Evolutionary conservation across 305 asterid species (phyloP).

Genomic region (Petunia hybrid): DNA sequence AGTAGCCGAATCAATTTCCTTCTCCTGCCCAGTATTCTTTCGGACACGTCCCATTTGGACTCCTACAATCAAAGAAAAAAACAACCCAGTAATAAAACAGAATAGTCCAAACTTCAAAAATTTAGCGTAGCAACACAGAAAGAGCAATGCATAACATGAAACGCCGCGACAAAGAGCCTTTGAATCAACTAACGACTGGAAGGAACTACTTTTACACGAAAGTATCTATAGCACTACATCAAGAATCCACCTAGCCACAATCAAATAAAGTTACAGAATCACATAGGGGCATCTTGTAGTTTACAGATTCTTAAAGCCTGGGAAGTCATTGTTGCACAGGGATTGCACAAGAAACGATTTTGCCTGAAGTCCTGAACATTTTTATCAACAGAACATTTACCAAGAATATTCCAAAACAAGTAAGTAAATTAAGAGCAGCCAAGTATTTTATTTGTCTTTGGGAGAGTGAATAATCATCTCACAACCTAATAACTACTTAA

Average conservation of each 20-base stretch:
- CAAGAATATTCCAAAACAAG: not conserved
- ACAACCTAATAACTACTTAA: not conserved
- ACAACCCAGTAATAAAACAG: no score
- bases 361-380: slow-evolving; percentile 5
- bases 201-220: not conserved
- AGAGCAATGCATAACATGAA: no score
- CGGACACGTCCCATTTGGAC: no score
- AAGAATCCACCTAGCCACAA: not conserved
- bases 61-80: no score
- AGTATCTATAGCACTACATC: not conserved
- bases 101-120: no score
- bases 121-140: no score
- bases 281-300: not conserved
- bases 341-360: not conserved
- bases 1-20: no score
- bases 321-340: not conserved
- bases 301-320: not conserved
- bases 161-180: no score
- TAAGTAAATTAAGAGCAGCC: not conserved
- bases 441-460: not conserved
- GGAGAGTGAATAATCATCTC: not conserved
- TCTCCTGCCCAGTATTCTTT: no score
- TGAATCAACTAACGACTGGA: no score
- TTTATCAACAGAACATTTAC: slow-evolving; percentile 9
- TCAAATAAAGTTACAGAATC: not conserved